phyloP scores from a whole-genome alignment of 441 rosid species.

The Eutrema salsugineum region DNA sequence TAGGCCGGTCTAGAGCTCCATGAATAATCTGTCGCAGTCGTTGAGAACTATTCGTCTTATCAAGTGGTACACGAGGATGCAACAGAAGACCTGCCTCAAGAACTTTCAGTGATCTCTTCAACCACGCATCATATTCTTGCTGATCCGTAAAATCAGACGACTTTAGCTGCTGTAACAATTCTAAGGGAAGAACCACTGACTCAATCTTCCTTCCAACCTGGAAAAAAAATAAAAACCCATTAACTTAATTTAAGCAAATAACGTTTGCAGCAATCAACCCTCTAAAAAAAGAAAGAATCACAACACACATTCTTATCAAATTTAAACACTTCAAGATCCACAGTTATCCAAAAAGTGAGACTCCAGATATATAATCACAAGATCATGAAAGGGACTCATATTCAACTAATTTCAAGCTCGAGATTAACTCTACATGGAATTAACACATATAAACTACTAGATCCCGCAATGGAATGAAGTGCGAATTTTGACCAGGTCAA shows the following conservation, averaged over 20 bases:
- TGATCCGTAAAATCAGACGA: conserved; percentile 81
- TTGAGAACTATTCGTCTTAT: conserved; percentile 63
- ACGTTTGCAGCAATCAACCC: neutral
- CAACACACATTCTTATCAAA: neutral
- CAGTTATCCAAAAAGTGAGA: neutral
- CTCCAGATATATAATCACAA: neutral
- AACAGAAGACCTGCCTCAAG: conserved; percentile 89
- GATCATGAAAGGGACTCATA: neutral
- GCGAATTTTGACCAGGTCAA: neutral
- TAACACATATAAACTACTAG: neutral
- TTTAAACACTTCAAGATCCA: neutral
- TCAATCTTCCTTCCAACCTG: conserved; percentile 93
- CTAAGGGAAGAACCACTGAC: conserved; percentile 82
- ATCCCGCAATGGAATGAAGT: conserved; percentile 3
- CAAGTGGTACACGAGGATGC: conserved; percentile 84
- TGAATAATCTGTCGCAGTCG: conserved; percentile 72
- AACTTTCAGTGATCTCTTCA: conserved; percentile 73
- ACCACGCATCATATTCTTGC: conserved; percentile 87
- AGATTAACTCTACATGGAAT: neutral
- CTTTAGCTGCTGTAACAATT: conserved; percentile 91
- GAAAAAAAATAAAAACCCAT: neutral
- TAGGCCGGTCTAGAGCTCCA: conserved; percentile 67
- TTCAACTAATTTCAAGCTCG: neutral
- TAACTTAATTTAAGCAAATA: neutral
- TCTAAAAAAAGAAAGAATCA: neutral